Percentiles rank a stretch among this genome's conserved stretches.
Conservation (phyloP, 495 filamentous ascomycete genomes). For the Penicillium pancosmium region DNA sequence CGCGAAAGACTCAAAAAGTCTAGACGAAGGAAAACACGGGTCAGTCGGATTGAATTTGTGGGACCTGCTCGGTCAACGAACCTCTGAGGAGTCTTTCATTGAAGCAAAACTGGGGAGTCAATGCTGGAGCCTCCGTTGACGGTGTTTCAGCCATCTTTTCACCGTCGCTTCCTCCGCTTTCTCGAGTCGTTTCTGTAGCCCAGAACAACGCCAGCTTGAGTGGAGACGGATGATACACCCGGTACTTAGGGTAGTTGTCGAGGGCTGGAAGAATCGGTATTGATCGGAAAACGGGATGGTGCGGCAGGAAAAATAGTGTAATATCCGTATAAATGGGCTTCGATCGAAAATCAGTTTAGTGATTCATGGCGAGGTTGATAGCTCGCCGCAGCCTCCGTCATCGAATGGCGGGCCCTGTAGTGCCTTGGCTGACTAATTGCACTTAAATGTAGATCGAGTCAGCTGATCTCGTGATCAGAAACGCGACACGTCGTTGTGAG, state of each 20-base stretch:
- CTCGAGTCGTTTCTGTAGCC: slow-evolving; percentile 30
- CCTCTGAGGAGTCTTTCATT: slow-evolving; percentile 82
- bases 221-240: slow-evolving; percentile 2
- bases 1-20: slow-evolving; percentile 94
- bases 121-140: slow-evolving; percentile 54
- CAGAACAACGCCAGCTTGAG: slow-evolving; percentile 51
- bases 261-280: neutral
- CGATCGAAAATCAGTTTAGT: no score
- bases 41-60: slow-evolving; percentile 6
- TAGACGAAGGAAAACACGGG: slow-evolving; percentile 36
- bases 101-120: slow-evolving; percentile 94
- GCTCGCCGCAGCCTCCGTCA: slow-evolving; percentile 1
- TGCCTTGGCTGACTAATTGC: slow-evolving; percentile 11
- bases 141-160: slow-evolving; percentile 64
- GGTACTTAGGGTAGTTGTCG: neutral
- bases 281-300: neutral
- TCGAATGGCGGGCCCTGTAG: slow-evolving; percentile 12
- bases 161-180: slow-evolving; percentile 18
- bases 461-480: slow-evolving; percentile 25
- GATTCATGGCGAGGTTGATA: neutral
- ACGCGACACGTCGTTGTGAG: neutral
- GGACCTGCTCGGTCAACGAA: slow-evolving; percentile 32
- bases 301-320: neutral
- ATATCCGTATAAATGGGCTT: neutral
- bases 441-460: slow-evolving; percentile 7